Evolutionary conservation across 306 rosid species (phyloP), one percentile per base, ranked within the genome.

Genomic region (Prunus fruticosa): DNA sequence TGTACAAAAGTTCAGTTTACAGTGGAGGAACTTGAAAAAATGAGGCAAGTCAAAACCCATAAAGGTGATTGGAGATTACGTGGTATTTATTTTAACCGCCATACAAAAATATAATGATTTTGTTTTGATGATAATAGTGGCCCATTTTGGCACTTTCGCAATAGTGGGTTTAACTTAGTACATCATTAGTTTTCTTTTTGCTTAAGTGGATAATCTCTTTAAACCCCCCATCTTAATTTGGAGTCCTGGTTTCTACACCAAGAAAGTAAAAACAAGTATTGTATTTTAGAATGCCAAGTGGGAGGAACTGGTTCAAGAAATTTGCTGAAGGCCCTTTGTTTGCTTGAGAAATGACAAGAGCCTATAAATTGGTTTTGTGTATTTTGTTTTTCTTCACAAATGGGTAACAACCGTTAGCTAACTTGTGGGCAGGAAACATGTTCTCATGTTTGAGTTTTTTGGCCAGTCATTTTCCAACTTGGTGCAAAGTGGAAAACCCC

Each of bases 131-230:
- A 79, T 51, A 53, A 52, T 68, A 82, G 72, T 67, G 70, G 78
- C 41, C 46, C 19, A 8, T 71, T 76, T 76, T 67, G 43, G 71
- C 82, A 46, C 69, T 83, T 78, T 52, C 54, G 54, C 43, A 52
- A 34, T 78, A 27, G 78, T 79, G 78, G 76, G 74, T 45, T 76
- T 66, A 34, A 20, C 30, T n/a, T n/a, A n/a, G n/a, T n/a, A n/a
- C n/a, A n/a, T n/a, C n/a, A n/a, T n/a, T n/a, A n/a, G n/a, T n/a
- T n/a, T n/a, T n/a, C n/a, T n/a, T n/a, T n/a, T n/a, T 76, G 82
- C 68, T 75, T 22, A 43, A 70, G 69, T 82, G 84, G 96, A 90
- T 90, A 86, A 86, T 91, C 79, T 85, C 79, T 61, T 86, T 47
- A 68, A 84, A 60, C 23, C 28, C 28, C 27, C 62, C n/a, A 70